Evolutionary conservation across 345 rosid species (phyloP), one percentile per base, ranked within the genome.

Genomic region (Excoecaria agallocha): DNA sequence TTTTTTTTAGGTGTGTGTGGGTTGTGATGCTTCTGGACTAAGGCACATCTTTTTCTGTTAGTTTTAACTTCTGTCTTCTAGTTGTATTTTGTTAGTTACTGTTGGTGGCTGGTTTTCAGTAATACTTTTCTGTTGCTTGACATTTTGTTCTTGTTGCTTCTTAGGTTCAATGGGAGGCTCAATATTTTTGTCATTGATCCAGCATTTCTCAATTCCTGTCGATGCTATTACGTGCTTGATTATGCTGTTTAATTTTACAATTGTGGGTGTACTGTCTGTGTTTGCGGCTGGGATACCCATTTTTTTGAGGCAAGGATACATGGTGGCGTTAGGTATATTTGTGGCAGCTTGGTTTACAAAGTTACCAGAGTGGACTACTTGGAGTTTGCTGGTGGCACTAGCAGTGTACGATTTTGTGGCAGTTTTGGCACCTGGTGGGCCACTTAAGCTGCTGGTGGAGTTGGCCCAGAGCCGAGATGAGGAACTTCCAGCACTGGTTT

Each of bases 301-400:
- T 69, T 56, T 95, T 56, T 19, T 91, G 74, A 87, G 96, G 80
- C 99, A 95, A 83, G 89, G 79, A 51, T 95, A 93, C 76, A 93
- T 95, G 99, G 97, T 95, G 52, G 86, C 70, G 17, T 66, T 93
- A 85, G 99, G 99, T 57, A 85, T 95, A 60, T 79, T 88, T 80
- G 94, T 93, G 52, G 99, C 99, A 1, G 89, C 93, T 74, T 94
- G 97, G 99, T 91, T 94, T 78, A 90, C 99, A 1, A 95, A 90
- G 77, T 73, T 95, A 72, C 99, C 98, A 0, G 98, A 95, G 61
- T 95, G 98, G 99, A 93, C 98, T 77, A 94, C 99, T 0, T 94
- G 99, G 99, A 81, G 74, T 76, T 79, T 91, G 79, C 80, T 94
- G 58, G 91, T 93, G 69, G 98, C 98, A n/a, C 60, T 94, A 79